Conservation (phyloP, 805 yeast genomes). For the Candida stauntonica region DNA sequence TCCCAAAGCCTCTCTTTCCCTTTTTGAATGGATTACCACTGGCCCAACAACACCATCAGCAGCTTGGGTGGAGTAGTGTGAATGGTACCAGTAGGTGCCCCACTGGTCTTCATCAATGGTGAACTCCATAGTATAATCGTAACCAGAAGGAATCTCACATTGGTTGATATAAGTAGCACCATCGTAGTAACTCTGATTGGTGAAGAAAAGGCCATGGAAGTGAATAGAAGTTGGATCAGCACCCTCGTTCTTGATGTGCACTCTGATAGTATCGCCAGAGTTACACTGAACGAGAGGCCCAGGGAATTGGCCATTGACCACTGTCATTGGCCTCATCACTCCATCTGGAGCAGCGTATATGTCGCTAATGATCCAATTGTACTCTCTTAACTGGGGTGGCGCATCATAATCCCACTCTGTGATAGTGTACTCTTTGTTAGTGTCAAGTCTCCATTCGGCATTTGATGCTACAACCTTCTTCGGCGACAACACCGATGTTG, state of each 20-base stretch:
- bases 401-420: slow-evolving; percentile 21
- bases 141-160: slow-evolving; percentile 37
- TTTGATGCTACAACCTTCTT: slow-evolving; percentile 3
- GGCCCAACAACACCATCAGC: slow-evolving; percentile 50
- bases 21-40: slow-evolving; percentile 39
- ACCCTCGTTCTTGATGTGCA: slow-evolving; percentile 36
- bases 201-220: slow-evolving; percentile 48
- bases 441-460: slow-evolving; percentile 26
- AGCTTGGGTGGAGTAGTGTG: slow-evolving; percentile 44
- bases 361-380: slow-evolving; percentile 22
- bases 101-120: slow-evolving; percentile 34
- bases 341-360: slow-evolving; percentile 30
- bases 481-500: slow-evolving; percentile 5
- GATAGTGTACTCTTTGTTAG: slow-evolving; percentile 24
- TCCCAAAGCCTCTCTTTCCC: slow-evolving; percentile 30
- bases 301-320: slow-evolving; percentile 39
- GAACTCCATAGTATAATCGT: slow-evolving; percentile 40
- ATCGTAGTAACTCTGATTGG: slow-evolving; percentile 43
- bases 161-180: slow-evolving; percentile 50
- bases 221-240: slow-evolving; percentile 43
- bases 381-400: slow-evolving; percentile 22
- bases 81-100: slow-evolving; percentile 57
- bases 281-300: slow-evolving; percentile 47
- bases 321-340: slow-evolving; percentile 30
- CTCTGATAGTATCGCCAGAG: slow-evolving; percentile 40